Base-by-base conservation (phyloP, 805 yeast species). In the Wickerhamiella shivajii region DNA sequence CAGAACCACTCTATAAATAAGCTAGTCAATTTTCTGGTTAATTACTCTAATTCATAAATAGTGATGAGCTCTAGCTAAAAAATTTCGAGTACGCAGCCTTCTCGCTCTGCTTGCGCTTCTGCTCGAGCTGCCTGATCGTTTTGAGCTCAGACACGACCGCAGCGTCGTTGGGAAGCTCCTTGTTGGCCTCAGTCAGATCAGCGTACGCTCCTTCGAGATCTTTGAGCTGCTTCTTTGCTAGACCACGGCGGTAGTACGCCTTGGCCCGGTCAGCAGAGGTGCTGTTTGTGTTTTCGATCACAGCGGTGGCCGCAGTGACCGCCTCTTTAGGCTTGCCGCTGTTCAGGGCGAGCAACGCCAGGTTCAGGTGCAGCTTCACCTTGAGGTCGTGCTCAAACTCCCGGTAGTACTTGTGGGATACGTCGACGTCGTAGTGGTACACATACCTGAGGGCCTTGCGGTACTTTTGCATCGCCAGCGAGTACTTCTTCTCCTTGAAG, bases 201-300 rank as follows among this genome's bases (percentile, higher is more conserved):
- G 53, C 56, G 32, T 76, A 59, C 0, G 94, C 93, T 37, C 62
- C 67, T 19, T 76, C 87, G 34, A 72, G 75, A 49, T 79, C 74
- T 49, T 76, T 76, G 15, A 64, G 59, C 6, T 67, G 56, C 39
- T 70, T 55, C 47, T 72, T 66, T 1, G 90, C 94, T 49, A 67
- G 60, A 23, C 92, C 95, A 54, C 87, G 74, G 53, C 97, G 74
- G 61, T 74, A 85, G 27, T 70, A 59, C 0, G 95, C 96, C 61
- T 85, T 85, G 12, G 93, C 81, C 52, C 67, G 69, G 15, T 83
- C 72, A 41, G 73, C 68, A 25, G 69, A 77, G 36, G 70, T 79
- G 2, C 55, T 56, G 15, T 44, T 53, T 23, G 69, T 76, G 17
- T 65, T 67, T 33, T 69, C 77, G 24, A 80, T 58, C 1, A 80